Evolutionary conservation across 192 early-diverging fungal species (phyloP), one percentile per base, ranked within the genome.

Genomic region (Lunasporangiospora selenospora): DNA sequence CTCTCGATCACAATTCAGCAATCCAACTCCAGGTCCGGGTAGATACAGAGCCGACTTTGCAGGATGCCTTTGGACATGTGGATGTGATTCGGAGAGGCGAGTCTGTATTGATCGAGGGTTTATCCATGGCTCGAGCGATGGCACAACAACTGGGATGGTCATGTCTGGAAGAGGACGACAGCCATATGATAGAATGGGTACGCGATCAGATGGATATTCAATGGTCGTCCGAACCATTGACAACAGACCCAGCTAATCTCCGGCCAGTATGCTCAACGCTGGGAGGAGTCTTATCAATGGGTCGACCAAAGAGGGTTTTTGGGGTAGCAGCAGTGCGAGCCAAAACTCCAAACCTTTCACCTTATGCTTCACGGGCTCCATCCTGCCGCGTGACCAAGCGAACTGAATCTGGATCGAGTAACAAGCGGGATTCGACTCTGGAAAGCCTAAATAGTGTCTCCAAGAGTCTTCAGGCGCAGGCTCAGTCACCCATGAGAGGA

Each of bases 121-220:
- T 73, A 7, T 59, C n/a, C 15, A 27, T 73, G 32, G 69, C 69
- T 6, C 30, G 69, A 46, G 24, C 42, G 6, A 62, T 73, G 55
- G 69, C 69, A 4, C 21, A 48, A 7, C 24, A 40, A 37, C 60
- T 49, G n/a, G 60, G 60, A 12, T 73, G 69, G 69, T 63, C 30
- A 0, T 73, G 69, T 47, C 53, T 63, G 30, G 69, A 37, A 6
- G 69, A 73, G 23, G 54, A 73, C 36, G 69, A 73, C n/a, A 31
- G 54, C 29, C 53, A 56, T 24, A 73, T 73, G 69, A 50, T 73
- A 6, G 69, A 73, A 23, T 73, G 69, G 69, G 69, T 73, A 3
- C 53, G 69, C 0, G 69, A 73, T 29, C 46, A 73, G 23, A 63
- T 73, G 69, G 31, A 27, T 18, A 63, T 73, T 39, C 60, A 53